These are phyloP conservation scores for Cercospora sp. DNA, from an alignment of 2,329 filamentous ascomycete genomes.

Conservation along the genomic window DNA sequence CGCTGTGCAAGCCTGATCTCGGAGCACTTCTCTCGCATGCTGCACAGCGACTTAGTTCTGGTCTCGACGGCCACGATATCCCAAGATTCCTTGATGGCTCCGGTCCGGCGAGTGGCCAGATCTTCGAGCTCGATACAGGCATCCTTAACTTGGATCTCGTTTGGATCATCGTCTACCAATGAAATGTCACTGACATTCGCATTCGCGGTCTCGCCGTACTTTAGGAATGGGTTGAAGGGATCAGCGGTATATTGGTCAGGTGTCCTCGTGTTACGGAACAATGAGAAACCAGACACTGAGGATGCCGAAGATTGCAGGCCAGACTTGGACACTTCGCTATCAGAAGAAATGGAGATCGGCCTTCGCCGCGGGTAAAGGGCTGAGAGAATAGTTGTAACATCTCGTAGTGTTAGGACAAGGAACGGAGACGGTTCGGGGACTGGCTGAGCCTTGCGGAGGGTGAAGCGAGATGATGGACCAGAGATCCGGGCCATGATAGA, in stretches of 20 bases:
- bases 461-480: not conserved
- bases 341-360: slow-evolving; percentile 57
- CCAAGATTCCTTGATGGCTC: slow-evolving; percentile 18
- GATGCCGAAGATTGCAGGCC: slow-evolving; percentile 51
- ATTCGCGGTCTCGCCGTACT: not conserved
- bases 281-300: slow-evolving; percentile 51
- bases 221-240: not conserved
- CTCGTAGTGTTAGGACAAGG: slow-evolving; percentile 64
- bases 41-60: not conserved
- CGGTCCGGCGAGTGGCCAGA: slow-evolving; percentile 12
- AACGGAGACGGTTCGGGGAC: slow-evolving; percentile 8
- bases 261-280: slow-evolving; percentile 44
- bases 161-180: not conserved
- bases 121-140: slow-evolving; percentile 27
- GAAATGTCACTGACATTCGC: not conserved
- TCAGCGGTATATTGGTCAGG: not conserved
- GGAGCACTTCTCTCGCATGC: slow-evolving; percentile 16
- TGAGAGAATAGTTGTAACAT: slow-evolving; percentile 77
- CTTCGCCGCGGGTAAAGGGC: slow-evolving; percentile 77
- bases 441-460: not conserved
- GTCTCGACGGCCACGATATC: slow-evolving; percentile 14
- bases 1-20: not conserved
- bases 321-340: slow-evolving; percentile 50
- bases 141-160: slow-evolving; percentile 16
- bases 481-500: slow-evolving; percentile 57